A percentile compares a stretch with the other conserved stretches of the same genome.
These are phyloP conservation scores for Phytophthora agathidicida DNA, from an alignment of 352 stramenopile genomes.

Conservation along the genomic window DNA sequence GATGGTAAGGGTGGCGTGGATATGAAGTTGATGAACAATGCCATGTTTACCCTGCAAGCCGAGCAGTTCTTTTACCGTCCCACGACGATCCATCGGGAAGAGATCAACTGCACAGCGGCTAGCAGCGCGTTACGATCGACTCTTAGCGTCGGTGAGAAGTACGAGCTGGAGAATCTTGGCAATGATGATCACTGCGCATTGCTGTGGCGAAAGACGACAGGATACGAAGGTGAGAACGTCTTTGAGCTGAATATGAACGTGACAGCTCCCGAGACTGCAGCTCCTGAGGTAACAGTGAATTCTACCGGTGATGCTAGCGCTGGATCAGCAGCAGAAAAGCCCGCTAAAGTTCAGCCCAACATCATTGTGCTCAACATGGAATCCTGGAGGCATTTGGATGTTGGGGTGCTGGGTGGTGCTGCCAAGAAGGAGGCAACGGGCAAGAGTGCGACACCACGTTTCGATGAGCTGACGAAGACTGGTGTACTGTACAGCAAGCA, in stretches of 20 bases:
- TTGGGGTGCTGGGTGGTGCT: slow-evolving; percentile 63
- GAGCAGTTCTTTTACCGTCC: slow-evolving; percentile 60
- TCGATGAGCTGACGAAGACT: slow-evolving; percentile 58
- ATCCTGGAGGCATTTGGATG: slow-evolving; percentile 70
- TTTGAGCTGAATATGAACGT: slow-evolving; percentile 57
- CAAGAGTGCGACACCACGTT: slow-evolving; percentile 62
- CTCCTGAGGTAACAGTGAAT: neutral
- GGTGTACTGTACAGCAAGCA: slow-evolving; percentile 72
- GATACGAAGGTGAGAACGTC: slow-evolving; percentile 52
- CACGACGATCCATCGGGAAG: slow-evolving; percentile 44
- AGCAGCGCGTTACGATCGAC: slow-evolving; percentile 55
- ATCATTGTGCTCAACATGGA: slow-evolving; percentile 83
- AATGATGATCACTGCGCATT: slow-evolving; percentile 73
- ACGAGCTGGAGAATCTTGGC: slow-evolving; percentile 44
- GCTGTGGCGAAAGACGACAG: slow-evolving; percentile 68
- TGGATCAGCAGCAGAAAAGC: slow-evolving; percentile 8
- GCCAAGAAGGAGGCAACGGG: slow-evolving; percentile 49
- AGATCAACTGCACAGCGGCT: slow-evolving; percentile 71
- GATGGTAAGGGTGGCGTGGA: slow-evolving; percentile 54
- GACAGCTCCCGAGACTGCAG: slow-evolving; percentile 1
- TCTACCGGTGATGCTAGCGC: neutral
- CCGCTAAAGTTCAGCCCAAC: slow-evolving; percentile 42
- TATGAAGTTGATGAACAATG: slow-evolving; percentile 78
- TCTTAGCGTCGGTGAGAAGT: slow-evolving; percentile 49
- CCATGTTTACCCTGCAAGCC: slow-evolving; percentile 63